Conservation (phyloP, 116 monocot genomes). For the Posidonia oceanica region DNA sequence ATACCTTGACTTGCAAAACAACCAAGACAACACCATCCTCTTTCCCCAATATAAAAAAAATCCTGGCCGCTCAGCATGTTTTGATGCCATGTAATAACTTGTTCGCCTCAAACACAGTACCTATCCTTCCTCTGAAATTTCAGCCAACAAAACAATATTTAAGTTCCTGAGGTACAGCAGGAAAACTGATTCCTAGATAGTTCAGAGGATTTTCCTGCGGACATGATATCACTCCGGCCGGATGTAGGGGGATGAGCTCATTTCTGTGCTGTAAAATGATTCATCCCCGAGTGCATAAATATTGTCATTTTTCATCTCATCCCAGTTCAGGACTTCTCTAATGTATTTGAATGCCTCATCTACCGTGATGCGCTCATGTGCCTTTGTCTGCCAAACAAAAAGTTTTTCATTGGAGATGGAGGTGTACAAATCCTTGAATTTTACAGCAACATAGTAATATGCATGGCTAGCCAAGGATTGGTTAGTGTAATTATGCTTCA, state of each 20-base stretch:
- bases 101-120: too few relatives aligned
- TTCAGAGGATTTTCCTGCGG: not conserved
- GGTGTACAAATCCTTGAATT: conserved; percentile 73
- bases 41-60: too few relatives aligned
- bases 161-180: not conserved
- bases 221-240: conserved; percentile 17
- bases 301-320: conserved; percentile 36
- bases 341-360: conserved; percentile 60
- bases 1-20: not conserved
- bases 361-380: conserved; percentile 28
- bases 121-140: not conserved
- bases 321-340: conserved; percentile 55
- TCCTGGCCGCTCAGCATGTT: too few relatives aligned
- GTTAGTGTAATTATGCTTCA: conserved; percentile 56
- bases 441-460: conserved; percentile 68
- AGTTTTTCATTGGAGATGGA: conserved; percentile 44
- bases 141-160: not conserved
- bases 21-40: not conserved
- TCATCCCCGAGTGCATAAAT: conserved; percentile 32
- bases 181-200: not conserved
- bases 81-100: too few relatives aligned
- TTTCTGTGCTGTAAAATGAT: conserved; percentile 71
- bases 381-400: conserved; percentile 28
- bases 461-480: conserved; percentile 56
- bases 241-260: conserved; percentile 65